Evolutionary conservation across 1,284 basidiomycete species (phyloP).

Genomic region (Microbotryomycetes sp.): DNA sequence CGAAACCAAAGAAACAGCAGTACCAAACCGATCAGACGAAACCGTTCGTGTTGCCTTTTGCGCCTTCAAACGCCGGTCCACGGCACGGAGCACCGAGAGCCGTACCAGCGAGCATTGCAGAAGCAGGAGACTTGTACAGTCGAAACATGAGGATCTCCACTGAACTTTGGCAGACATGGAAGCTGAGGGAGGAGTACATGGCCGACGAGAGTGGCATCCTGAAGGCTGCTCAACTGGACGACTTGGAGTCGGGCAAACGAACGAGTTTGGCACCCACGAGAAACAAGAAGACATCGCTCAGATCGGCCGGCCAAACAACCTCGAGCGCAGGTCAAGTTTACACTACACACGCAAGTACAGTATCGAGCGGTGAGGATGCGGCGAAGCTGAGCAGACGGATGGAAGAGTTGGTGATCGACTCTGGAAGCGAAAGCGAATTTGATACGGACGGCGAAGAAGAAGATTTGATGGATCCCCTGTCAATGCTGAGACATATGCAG

Average conservation of each 20-base stretch:
- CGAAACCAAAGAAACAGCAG: conserved; percentile 94
- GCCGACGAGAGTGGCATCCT: conserved; percentile 86
- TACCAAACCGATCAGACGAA: conserved; percentile 95
- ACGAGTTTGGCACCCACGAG: conserved; percentile 3
- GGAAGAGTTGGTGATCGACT: conserved; percentile 12
- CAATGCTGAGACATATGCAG: conserved; percentile 52
- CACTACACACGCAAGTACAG: not conserved
- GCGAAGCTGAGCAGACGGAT: conserved; percentile 10
- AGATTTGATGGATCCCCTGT: conserved; percentile 35
- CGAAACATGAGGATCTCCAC: conserved; percentile 86
- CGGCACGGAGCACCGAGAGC: conserved; percentile 41
- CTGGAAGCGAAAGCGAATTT: conserved; percentile 11
- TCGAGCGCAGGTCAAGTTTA: no score
- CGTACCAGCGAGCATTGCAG: conserved; percentile 90
- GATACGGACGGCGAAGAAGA: conserved; percentile 41
- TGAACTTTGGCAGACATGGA: conserved; percentile 88
- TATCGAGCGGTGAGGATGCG: not conserved
- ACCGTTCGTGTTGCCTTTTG: conserved; percentile 95
- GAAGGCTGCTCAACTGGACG: conserved; percentile 47
- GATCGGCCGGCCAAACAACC: no score
- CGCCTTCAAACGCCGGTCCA: conserved; percentile 42
- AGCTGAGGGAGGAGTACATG: conserved; percentile 88
- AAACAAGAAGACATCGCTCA: no score
- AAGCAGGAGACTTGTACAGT: conserved; percentile 84
- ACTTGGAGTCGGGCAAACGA: not conserved